Base-by-base conservation (phyloP, 768 basidiomycete species). In the Mycena belliarum region DNA sequence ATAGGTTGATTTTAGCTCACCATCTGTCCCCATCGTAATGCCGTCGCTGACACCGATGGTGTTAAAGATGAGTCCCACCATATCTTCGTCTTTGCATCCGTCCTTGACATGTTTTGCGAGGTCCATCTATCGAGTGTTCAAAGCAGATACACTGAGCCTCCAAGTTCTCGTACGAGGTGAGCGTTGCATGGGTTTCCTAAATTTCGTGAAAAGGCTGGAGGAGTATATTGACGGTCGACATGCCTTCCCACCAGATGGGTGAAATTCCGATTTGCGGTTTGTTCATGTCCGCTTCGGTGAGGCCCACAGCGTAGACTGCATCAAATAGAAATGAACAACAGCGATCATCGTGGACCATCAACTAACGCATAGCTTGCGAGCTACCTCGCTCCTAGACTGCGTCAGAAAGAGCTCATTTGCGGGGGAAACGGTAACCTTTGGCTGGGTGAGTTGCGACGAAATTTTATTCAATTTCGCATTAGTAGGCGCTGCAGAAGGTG, bases 221-320 rank as follows among this genome's bases (percentile, higher is more conserved):
- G 9, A 16, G 16, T 9, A 23, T 12, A 10, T 21, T 21, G 20
- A 11, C 2, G 10, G 40, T 32, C 6, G 20, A 67, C 70, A n/a
- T 40, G 88, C 91, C 91, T 81, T 94, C 92, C 91, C 91, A 95
- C 92, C 92, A 95, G 50, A 93, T 81, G 4, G 90, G 87, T 28
- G 89, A 89, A 66, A 95, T 92, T 44, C 93, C 93, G 66, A 95
- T 87, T 88, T 93, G 68, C 21, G 93, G 85, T 70, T 91, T 93
- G 54, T 87, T 70, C 85, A 94, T 90, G 63, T 94, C 92, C 61
- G 84, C 82, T 66, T 90, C 89, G 23, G 80, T 81, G 61, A 94
- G 70, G 6, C 91, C 91, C 29, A 85, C 84, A 38, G 87, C 92
- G 67, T 93, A 91, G 24, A 93, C 91, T 90, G 55, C 14, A 52